These are phyloP conservation scores for Exophiala lecanii-corni DNA, from an alignment of 2,329 filamentous ascomycete species.

Conservation along the genomic window DNA sequence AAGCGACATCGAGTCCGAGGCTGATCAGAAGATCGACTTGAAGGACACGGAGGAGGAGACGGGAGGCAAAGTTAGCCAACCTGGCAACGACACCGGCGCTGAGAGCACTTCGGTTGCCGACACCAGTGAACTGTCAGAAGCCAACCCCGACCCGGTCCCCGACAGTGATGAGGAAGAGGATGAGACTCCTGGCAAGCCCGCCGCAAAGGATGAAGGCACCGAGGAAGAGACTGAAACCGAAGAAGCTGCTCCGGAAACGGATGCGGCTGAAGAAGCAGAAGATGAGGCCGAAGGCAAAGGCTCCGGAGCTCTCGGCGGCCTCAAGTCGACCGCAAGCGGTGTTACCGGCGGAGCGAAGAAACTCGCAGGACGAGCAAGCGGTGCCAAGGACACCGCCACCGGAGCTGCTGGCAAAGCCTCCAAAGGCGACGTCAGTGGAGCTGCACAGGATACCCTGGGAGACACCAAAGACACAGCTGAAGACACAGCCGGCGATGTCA, in stretches of 20 bases:
- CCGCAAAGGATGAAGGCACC: slow-evolving; percentile 21
- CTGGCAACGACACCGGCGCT: slow-evolving; percentile 26
- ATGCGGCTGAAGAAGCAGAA: slow-evolving; percentile 35
- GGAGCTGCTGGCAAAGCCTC: slow-evolving; percentile 24
- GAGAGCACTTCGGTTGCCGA: slow-evolving; percentile 22
- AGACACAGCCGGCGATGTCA: slow-evolving; percentile 32
- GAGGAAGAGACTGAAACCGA: slow-evolving; percentile 32
- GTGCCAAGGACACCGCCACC: slow-evolving; percentile 25
- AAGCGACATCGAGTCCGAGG: slow-evolving; percentile 20
- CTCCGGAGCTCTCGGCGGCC: slow-evolving; percentile 19
- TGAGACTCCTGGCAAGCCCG: slow-evolving; percentile 17
- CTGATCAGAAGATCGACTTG: slow-evolving; percentile 19
- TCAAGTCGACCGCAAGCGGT: slow-evolving; percentile 18
- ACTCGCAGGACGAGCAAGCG: slow-evolving; percentile 26
- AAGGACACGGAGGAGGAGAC: slow-evolving; percentile 26
- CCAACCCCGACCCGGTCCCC: slow-evolving; percentile 23
- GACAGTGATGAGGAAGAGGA: slow-evolving; percentile 23
- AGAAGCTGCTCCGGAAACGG: slow-evolving; percentile 40
- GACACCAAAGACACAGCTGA: slow-evolving; percentile 36
- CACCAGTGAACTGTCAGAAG: slow-evolving; percentile 25
- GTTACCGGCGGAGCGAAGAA: slow-evolving; percentile 25
- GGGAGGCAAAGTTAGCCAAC: slow-evolving; percentile 21
- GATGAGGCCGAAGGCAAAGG: slow-evolving; percentile 28
- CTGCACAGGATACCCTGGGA: slow-evolving; percentile 29
- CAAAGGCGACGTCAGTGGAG: slow-evolving; percentile 23